These are phyloP conservation scores for Corniculantispora saksenae DNA, from an alignment of 2,329 filamentous ascomycete species.

Conservation along the genomic window DNA sequence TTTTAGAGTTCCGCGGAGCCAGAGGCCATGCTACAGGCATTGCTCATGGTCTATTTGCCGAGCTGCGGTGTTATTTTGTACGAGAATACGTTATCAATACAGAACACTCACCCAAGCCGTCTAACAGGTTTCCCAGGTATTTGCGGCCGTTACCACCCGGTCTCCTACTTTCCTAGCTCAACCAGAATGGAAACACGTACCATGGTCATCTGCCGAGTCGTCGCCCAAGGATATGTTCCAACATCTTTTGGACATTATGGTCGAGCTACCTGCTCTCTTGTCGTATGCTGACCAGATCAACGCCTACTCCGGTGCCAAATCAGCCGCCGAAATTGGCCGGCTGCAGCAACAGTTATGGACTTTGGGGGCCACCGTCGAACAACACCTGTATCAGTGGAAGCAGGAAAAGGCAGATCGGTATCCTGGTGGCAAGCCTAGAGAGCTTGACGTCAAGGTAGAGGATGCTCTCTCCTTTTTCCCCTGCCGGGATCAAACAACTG, in stretches of 20 bases:
- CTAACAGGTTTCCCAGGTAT: background rate
- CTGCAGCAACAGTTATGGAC: slow-evolving; percentile 7
- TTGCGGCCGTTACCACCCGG: slow-evolving; percentile 1
- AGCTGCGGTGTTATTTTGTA: slow-evolving; percentile 2
- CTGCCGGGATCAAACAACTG: background rate
- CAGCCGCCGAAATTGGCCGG: background rate
- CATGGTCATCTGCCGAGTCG: background rate
- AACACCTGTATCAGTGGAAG: slow-evolving; percentile 2
- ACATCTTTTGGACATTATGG: slow-evolving; percentile 2
- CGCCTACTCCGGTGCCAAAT: background rate
- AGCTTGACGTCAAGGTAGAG: background rate
- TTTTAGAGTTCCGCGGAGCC: slow-evolving; percentile 3
- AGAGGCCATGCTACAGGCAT: background rate
- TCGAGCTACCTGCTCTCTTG: slow-evolving; percentile 1
- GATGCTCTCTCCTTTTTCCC: background rate
- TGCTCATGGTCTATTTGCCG: slow-evolving; percentile 2
- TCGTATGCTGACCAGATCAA: background rate
- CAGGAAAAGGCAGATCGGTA: slow-evolving; percentile 1
- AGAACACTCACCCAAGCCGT: background rate
- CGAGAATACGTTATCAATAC: background rate
- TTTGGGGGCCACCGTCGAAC: background rate
- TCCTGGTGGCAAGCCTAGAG: background rate
- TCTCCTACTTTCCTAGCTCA: background rate
- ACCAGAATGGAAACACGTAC: slow-evolving; percentile 1
- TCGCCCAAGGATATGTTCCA: background rate